Base-by-base conservation (phyloP, 176 grass and related monocot species). In the Chloris gayana region DNA sequence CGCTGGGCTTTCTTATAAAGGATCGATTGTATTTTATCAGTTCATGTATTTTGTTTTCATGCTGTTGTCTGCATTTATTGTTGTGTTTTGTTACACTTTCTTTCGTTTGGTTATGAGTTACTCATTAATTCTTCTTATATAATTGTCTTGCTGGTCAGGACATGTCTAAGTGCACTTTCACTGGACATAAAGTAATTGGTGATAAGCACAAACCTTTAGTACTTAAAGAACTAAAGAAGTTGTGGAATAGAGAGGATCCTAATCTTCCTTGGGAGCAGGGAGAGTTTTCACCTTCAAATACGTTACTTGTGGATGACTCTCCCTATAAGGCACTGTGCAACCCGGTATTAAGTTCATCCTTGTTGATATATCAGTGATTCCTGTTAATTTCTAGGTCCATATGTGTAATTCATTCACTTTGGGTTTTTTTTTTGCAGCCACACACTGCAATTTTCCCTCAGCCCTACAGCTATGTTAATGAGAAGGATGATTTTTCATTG, bases 241-340 rank as follows among this genome's bases (percentile, higher is more conserved):
- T 99, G 59, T 99, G 96, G 96, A 86, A 87, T 76, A 91, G 95
- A 79, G 90, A 89, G 61, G 78, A 91, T 31, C 56, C 69, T 91
- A 78, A 79, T 84, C 90, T 99, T 72, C 96, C 92, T 69, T 95
- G 90, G 96, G 79, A 69, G 33, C 79, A 86, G 68, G 96, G 92
- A 74, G 84, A 89, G 32, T 99, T 88, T 73, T 95, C 90, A 67
- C 83, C 81, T 74, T 91, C 81, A 80, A 99, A 99, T 89, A 99
- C 96, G 54, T 89, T 99, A 68, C 88, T 95, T 69, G 91, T 99
- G 56, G 92, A 99, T 84, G 96, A 99, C 86, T 99, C 96, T 74
- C 96, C 96, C 80, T 99, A 93, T 73, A 99, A 99, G 85, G 90
- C 90, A 77, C 37, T 95, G 46, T 75, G 88, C 82, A 99, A 99